Conservation (phyloP, 2,329 filamentous ascomycete species). For the Talaromyces islandicus region DNA sequence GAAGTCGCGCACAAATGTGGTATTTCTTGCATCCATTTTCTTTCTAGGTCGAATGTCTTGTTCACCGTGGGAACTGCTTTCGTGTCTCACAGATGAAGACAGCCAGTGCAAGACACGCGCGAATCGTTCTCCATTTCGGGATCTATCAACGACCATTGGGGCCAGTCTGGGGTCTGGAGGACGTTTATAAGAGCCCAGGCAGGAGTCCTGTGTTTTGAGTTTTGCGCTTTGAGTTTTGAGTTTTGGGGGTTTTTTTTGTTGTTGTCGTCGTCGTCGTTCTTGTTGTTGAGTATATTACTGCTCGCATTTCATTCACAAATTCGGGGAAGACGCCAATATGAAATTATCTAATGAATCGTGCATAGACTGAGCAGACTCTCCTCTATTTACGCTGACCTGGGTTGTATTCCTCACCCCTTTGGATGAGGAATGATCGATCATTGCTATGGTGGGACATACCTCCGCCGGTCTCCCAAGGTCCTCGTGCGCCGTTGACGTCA, state of each 20-base stretch:
- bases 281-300: neutral
- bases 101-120: constrained; percentile 8
- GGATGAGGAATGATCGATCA: neutral
- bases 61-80: neutral
- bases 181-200: neutral
- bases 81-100: neutral
- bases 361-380: too few species aligned
- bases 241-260: too few species aligned
- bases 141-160: neutral
- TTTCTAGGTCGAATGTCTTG: neutral
- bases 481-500: neutral
- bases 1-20: neutral
- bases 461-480: neutral
- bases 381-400: neutral
- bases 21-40: neutral
- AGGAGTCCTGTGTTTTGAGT: too few species aligned
- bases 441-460: neutral
- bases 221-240: neutral
- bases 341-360: neutral
- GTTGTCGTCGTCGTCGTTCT: too few species aligned
- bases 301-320: neutral
- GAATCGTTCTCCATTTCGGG: neutral
- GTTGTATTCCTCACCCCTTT: neutral
- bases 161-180: neutral
- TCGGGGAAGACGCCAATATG: neutral